Percentiles rank a stretch among this genome's conserved stretches.
Evolutionary conservation across 495 filamentous ascomycete genomes (phyloP).

Genomic region (Aspergillus sclerotiicarbonarius): DNA sequence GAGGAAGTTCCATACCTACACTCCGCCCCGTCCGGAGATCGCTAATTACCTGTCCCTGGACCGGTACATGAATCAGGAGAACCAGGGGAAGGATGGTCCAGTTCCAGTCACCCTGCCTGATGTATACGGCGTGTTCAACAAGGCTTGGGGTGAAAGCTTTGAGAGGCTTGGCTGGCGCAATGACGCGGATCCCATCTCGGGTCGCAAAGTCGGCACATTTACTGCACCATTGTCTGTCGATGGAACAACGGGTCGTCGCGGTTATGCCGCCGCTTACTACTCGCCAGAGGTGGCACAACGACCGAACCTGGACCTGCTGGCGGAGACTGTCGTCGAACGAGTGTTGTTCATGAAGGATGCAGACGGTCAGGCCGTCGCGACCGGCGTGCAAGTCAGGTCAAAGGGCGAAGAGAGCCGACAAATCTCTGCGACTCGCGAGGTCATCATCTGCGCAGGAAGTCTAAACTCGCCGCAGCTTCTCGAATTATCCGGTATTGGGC

Average conservation of each 20-base stretch:
- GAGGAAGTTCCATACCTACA: constrained; percentile 24
- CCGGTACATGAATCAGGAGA: constrained; percentile 16
- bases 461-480: constrained; percentile 55
- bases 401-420: constrained; percentile 16
- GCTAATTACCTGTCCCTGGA: constrained; percentile 12
- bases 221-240: constrained; percentile 20
- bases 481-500: constrained; percentile 50
- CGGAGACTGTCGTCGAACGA: constrained; percentile 43
- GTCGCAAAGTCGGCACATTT: constrained; percentile 24
- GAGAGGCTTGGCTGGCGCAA: constrained; percentile 21
- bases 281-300: constrained; percentile 32
- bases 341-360: constrained; percentile 41
- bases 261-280: constrained; percentile 39
- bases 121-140: constrained; percentile 21
- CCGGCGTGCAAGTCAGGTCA: constrained; percentile 35
- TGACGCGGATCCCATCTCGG: constrained; percentile 23
- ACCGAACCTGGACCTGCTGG: constrained; percentile 44
- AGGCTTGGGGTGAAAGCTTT: constrained; percentile 30
- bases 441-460: constrained; percentile 53
- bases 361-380: constrained; percentile 19
- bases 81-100: constrained; percentile 23
- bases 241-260: constrained; percentile 25
- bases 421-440: constrained; percentile 32
- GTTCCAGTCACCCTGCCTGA: constrained; percentile 24
- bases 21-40: constrained; percentile 14